Evolutionary conservation across 257 asterid species (phyloP).

Genomic region (Leonotis leonurus): DNA sequence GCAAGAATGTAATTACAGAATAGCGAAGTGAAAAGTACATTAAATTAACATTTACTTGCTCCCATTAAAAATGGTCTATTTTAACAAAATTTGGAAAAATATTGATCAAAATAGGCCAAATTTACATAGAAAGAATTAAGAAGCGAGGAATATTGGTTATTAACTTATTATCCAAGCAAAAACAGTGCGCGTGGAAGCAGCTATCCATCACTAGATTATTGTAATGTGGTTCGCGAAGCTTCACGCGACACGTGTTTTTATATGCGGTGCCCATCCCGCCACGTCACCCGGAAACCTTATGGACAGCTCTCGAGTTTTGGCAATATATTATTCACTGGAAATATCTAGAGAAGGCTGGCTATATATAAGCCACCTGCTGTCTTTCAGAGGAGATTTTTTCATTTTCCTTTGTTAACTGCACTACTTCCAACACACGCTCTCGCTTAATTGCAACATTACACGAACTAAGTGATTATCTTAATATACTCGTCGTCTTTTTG

Average conservation of each 20-base stretch:
- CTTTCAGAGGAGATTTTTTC: not conserved
- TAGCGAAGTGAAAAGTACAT: too few species aligned
- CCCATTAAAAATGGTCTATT: too few species aligned
- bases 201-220: conserved; percentile 4
- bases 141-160: not conserved
- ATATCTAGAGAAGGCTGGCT: conserved; percentile 40
- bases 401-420: not conserved
- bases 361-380: conserved; percentile 24
- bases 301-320: conserved; percentile 12
- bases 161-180: conserved; percentile 34
- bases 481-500: too few species aligned
- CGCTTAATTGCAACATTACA: not conserved
- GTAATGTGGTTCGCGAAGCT: conserved; percentile 33
- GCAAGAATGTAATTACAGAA: too few species aligned
- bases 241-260: conserved; percentile 34
- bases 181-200: not conserved
- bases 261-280: conserved; percentile 8
- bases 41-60: too few species aligned
- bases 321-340: conserved; percentile 6
- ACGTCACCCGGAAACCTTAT: conserved; percentile 23
- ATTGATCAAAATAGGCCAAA: not conserved
- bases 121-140: not conserved
- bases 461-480: too few species aligned
- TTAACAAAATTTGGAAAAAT: too few species aligned
- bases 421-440: not conserved